Conservation (phyloP, 2,329 filamentous ascomycete species). For the Talaromyces sp. region DNA sequence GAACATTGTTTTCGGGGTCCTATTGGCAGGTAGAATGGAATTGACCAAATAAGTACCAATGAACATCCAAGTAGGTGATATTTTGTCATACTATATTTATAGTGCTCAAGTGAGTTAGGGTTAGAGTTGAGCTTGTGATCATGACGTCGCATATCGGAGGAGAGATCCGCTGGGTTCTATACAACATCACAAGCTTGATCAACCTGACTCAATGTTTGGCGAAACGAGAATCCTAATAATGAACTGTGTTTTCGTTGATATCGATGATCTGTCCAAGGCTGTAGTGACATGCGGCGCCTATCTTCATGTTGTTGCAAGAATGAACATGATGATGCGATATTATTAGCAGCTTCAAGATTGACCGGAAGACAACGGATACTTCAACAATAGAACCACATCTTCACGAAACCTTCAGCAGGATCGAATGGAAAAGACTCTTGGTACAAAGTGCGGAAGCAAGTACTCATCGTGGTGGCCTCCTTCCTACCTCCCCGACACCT, state of each 20-base stretch:
- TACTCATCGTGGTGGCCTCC: background rate
- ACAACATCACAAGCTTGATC: background rate
- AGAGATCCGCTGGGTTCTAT: background rate
- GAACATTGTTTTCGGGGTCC: background rate
- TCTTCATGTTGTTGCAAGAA: background rate
- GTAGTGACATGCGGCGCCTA: background rate
- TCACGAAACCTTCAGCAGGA: background rate
- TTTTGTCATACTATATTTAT: background rate
- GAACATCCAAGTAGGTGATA: background rate
- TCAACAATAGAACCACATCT: background rate
- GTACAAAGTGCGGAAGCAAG: background rate
- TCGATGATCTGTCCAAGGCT: background rate
- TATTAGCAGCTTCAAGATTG: background rate
- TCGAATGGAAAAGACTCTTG: background rate
- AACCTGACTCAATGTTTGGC: too few relatives aligned
- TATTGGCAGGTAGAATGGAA: background rate
- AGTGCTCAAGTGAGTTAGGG: background rate
- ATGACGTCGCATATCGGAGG: conserved; percentile 1
- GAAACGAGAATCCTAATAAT: background rate
- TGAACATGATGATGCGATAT: background rate
- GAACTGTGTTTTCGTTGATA: background rate
- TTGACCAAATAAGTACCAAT: background rate
- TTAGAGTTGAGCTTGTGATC: background rate
- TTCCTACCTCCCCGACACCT: conserved; percentile 1
- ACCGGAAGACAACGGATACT: background rate